Base-by-base conservation (phyloP, 2,329 filamentous ascomycete species). In the Chaetothyriales sp. region DNA sequence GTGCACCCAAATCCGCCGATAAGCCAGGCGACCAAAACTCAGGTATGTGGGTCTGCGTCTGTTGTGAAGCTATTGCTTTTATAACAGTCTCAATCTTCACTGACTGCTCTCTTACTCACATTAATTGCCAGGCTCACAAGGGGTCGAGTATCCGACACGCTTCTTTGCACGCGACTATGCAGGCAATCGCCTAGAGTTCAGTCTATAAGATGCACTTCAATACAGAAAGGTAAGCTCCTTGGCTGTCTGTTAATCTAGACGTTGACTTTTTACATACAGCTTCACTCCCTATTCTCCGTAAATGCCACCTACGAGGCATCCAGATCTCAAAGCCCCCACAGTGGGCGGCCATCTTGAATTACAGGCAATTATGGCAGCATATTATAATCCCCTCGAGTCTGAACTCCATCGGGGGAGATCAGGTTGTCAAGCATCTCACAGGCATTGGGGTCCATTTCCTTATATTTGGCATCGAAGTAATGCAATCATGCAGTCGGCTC, bases 121-220 rank as follows among this genome's bases (percentile, higher is more conserved):
- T 49, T 18, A 10, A 43, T 43, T 20, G 47, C 22, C 47, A 73
- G 72, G 76, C 2, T 64, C 68, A 0, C 67, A 76, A 58, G 77
- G 76, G 0, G 71, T 73, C 1, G 79, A 81, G 61, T 81, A 79
- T 58, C 78, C 79, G 0, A 68, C 65, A 36, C 68, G 79, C 12
- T 83, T 83, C 62, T 83, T 83, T 62, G 78, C 76, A 0, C 70
- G 76, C 51, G 75, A 78, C 55, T 78, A 70, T 63, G 73, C 73
- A 1, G 75, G 75, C 1, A 77, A 78, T 57, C 61, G 70, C 49
- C 59, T 78, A 32, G 75, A 77, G 59, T 78, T 78, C 56, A 75
- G 68, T 49, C 49, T 75, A 51, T 76, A 47, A 49, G n/a, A n/a
- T n/a, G n/a, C 28, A 32, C 12, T 2, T 32, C 28, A 32, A 32